A percentile compares a stretch with the other conserved stretches of the same genome.
phyloP scores from a whole-genome alignment of 2,329 filamentous ascomycete genomes.

The Monilinia fructigena region DNA sequence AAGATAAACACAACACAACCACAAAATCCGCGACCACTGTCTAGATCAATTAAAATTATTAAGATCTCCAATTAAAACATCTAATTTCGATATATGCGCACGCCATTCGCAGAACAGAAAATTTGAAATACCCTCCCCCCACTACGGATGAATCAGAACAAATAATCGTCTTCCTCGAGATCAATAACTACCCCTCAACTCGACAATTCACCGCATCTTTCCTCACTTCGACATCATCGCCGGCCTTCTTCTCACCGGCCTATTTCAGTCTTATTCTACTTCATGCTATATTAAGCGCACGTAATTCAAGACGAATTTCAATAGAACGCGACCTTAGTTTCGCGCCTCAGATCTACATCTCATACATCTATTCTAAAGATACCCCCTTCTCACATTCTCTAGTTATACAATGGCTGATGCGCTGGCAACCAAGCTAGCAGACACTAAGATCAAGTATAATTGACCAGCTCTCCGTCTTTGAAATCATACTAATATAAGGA shows the following conservation, averaged over 20 bases:
- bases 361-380: conserved; percentile 7
- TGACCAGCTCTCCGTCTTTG: not conserved
- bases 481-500: conserved; percentile 21
- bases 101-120: conserved; percentile 23
- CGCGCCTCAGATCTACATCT: conserved; percentile 17
- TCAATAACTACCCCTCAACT: conserved; percentile 23
- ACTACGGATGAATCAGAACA: conserved; percentile 16
- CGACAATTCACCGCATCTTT: conserved; percentile 9
- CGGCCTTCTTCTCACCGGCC: not conserved
- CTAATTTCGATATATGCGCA: conserved; percentile 29
- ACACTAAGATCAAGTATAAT: conserved; percentile 49
- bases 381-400: conserved; percentile 6
- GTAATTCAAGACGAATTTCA: conserved; percentile 18
- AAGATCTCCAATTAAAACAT: conserved; percentile 18
- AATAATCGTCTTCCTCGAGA: conserved; percentile 12
- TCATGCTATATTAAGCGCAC: conserved; percentile 22
- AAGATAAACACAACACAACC: conserved; percentile 1
- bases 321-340: conserved; percentile 21
- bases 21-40: conserved; percentile 3
- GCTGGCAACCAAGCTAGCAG: conserved; percentile 56
- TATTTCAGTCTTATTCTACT: conserved; percentile 9
- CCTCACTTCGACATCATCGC: conserved; percentile 1
- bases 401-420: conserved; percentile 45
- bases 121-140: conserved; percentile 3
- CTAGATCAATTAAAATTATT: conserved; percentile 11